phyloP scores from a whole-genome alignment of 805 yeast genomes.

The Lipomyces japonicus region DNA sequence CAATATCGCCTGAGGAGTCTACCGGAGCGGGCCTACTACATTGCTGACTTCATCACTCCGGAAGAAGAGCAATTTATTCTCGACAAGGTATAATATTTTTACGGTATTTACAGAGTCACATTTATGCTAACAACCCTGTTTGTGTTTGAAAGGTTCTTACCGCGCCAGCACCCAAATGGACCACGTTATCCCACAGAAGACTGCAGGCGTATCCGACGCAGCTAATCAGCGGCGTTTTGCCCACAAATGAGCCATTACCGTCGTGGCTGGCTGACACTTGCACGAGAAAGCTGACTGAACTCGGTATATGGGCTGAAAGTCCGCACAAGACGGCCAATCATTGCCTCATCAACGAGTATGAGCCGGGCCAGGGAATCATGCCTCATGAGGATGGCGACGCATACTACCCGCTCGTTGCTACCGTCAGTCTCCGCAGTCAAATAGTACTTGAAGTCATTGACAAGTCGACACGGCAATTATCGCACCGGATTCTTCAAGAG shows the following conservation, averaged over 20 bases:
- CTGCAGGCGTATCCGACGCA: constrained; percentile 24
- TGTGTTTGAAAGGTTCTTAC: constrained; percentile 5
- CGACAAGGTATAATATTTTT: constrained; percentile 12
- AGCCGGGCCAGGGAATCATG: constrained; percentile 28
- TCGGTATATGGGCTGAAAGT: constrained; percentile 19
- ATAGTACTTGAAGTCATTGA: constrained; percentile 20
- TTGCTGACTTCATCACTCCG: constrained; percentile 16
- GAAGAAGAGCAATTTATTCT: constrained; percentile 13
- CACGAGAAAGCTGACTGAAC: constrained; percentile 9
- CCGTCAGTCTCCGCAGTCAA: constrained; percentile 18
- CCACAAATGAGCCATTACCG: constrained; percentile 17
- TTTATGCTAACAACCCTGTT: background rate
- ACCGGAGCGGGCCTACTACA: constrained; percentile 15
- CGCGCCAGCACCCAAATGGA: constrained; percentile 20
- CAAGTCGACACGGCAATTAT: constrained; percentile 6
- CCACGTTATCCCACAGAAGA: constrained; percentile 20
- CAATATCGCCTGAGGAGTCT: constrained; percentile 4
- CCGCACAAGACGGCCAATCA: constrained; percentile 23
- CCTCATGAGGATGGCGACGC: constrained; percentile 28
- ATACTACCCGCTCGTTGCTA: constrained; percentile 27
- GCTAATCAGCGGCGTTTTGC: constrained; percentile 17
- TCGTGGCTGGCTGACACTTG: constrained; percentile 18
- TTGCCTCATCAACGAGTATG: constrained; percentile 20
- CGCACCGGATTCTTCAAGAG: constrained; percentile 22
- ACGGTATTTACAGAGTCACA: background rate